phyloP scores from a whole-genome alignment of 495 filamentous ascomycete genomes.

The Astrothelium macrocarpum region DNA sequence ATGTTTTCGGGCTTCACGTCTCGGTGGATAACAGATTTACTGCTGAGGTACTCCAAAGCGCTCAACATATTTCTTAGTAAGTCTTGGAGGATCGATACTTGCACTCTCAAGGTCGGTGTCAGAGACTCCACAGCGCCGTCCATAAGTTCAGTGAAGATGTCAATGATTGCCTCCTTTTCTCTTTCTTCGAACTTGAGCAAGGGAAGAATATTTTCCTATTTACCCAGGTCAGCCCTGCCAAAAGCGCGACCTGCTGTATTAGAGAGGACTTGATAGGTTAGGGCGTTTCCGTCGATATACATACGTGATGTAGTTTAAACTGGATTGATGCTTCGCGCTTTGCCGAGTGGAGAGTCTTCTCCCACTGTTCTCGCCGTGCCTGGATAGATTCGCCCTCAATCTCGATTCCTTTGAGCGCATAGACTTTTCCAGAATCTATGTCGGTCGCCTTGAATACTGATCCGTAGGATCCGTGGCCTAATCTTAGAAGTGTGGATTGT shows the following conservation, averaged over 20 bases:
- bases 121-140: background rate
- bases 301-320: background rate
- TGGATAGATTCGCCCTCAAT: background rate
- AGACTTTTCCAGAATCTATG: background rate
- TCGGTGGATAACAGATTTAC: background rate
- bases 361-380: background rate
- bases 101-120: background rate
- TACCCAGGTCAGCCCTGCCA: background rate
- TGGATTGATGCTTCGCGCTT: background rate
- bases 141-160: background rate
- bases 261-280: background rate
- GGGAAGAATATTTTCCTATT: background rate
- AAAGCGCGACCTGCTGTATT: background rate
- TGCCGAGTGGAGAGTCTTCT: background rate
- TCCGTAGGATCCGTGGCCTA: background rate
- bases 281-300: background rate
- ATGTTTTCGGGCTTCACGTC: background rate
- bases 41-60: background rate
- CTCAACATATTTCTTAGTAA: background rate
- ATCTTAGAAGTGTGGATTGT: background rate
- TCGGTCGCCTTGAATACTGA: background rate
- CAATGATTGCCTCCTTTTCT: background rate
- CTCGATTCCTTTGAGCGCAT: background rate
- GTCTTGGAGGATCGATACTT: background rate
- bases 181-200: background rate